Evolutionary conservation across 371 early-diverging fungal genomes (phyloP), one percentile per base, ranked within the genome.

Genomic region (Apophysomyces elegans): DNA sequence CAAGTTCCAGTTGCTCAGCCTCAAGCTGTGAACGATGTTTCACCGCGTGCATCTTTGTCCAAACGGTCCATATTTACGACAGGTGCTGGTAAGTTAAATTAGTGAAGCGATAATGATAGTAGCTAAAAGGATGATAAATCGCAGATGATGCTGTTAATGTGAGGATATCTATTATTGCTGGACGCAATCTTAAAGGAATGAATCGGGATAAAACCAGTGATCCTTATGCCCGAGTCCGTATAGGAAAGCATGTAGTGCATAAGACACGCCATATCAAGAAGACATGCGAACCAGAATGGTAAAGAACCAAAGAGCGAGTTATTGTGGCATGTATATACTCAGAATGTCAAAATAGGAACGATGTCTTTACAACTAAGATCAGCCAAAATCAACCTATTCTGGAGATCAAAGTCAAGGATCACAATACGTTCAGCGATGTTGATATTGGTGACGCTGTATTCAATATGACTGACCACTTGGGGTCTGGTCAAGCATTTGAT

Each of bases 231-330:
- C 60, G 71, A 37, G 72, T 86, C 3, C 70, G 76, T 32, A 61
- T 74, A 50, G 81, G 82, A 65, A 78, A 73, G 46, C 84, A 91
- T 68, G 74, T 75, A 0, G 12, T 90, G 59, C 74, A 82, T 73
- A 92, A 91, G 72, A 93, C 95, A 32, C 84, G 84, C 57, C 85
- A 87, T 38, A 79, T 87, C 58, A 88, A 90, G 77, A 89, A 90
- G 68, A 88, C 84, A 5, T 64, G 83, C 7, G 72, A 83, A 11
- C 93, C 91, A 1, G 67, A 71, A 59, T 95, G 93, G 74, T 73
- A 67, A 62, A 50, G 6, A 11, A 14, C 9, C 41, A 18, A 1
- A 12, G 32, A 18, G 41, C 35, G 37, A 35, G 18, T 62, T 11
- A 26, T 26, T 3, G 3, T 26, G 32, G 2, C 32, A 26, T 4